phyloP scores from a whole-genome alignment of 2,329 filamentous ascomycete species.

The Gyromitra esculenta region DNA sequence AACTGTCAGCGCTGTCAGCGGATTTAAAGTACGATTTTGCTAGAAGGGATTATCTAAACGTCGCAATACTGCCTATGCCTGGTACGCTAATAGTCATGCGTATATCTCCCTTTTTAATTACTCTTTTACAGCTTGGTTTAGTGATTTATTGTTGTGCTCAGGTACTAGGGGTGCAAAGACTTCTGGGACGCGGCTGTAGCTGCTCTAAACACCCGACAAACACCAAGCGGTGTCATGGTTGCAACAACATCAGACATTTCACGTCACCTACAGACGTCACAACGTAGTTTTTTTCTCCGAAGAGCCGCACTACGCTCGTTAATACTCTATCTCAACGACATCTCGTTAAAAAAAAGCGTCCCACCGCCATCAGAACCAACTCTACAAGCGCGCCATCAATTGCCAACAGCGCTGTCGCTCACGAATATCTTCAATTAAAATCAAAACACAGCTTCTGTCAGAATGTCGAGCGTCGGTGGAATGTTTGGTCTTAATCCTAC shows the following conservation, averaged over 20 bases:
- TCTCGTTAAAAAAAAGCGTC: not conserved
- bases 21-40: too few species aligned
- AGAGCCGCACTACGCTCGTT: not conserved
- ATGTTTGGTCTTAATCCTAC: constrained; percentile 48
- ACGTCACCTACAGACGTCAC: not conserved
- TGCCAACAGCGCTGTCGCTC: not conserved
- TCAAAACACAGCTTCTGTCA: not conserved
- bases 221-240: not conserved
- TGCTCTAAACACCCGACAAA: not conserved
- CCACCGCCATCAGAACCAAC: not conserved
- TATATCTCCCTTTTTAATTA: too few species aligned
- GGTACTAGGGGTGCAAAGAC: too few species aligned
- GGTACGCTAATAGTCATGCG: too few species aligned
- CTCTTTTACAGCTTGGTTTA: too few species aligned
- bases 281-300: not conserved
- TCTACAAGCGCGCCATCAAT: not conserved
- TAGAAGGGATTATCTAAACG: too few species aligned
- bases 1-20: too few species aligned
- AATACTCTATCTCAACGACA: constrained; percentile 27
- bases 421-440: not conserved
- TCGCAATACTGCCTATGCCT: too few species aligned
- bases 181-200: too few species aligned
- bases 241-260: not conserved
- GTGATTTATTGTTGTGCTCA: too few species aligned
- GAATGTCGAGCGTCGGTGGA: constrained; percentile 57